Evolutionary conservation across 805 yeast species (phyloP).

Genomic region (Ogataea allantospora): DNA sequence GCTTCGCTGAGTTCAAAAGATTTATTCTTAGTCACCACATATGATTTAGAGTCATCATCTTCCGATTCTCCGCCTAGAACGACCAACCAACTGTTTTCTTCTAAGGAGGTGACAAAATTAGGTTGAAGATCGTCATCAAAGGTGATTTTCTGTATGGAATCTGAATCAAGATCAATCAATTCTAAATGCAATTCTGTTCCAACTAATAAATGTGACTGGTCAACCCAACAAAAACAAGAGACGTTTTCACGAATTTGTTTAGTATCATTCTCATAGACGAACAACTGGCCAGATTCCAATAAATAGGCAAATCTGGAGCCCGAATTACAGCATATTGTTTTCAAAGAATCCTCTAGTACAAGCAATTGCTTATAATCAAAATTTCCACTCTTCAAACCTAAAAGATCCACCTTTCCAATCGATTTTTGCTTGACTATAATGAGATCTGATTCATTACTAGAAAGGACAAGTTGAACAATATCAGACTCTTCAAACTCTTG

Average conservation of each 20-base stretch:
- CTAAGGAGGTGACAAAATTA: conserved; percentile 9
- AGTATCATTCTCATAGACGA: conserved; percentile 3
- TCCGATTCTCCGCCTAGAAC: conserved; percentile 16
- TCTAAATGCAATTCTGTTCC: conserved; percentile 8
- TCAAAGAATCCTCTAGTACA: conserved; percentile 6
- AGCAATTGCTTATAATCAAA: conserved; percentile 3
- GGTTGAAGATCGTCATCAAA: conserved; percentile 11
- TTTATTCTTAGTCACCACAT: conserved; percentile 7
- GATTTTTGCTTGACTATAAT: conserved; percentile 15
- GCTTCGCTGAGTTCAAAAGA: conserved; percentile 24
- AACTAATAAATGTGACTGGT: conserved; percentile 1
- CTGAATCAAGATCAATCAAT: conserved; percentile 6
- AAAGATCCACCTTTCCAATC: conserved; percentile 2
- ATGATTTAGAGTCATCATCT: conserved; percentile 17
- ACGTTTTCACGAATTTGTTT: conserved; percentile 4
- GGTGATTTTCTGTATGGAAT: conserved; percentile 4
- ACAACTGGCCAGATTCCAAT: conserved; percentile 13
- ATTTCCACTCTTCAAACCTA: conserved; percentile 2
- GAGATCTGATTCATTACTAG: conserved; percentile 21
- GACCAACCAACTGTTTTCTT: conserved; percentile 11
- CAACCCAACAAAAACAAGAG: conserved; percentile 13
- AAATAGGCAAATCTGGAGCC: conserved; percentile 7
- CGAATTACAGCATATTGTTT: background rate
- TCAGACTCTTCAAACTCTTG: background rate
- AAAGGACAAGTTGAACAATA: conserved; percentile 24